Base-by-base conservation (phyloP, 1,284 basidiomycete genomes). In the Cerrena zonata region DNA sequence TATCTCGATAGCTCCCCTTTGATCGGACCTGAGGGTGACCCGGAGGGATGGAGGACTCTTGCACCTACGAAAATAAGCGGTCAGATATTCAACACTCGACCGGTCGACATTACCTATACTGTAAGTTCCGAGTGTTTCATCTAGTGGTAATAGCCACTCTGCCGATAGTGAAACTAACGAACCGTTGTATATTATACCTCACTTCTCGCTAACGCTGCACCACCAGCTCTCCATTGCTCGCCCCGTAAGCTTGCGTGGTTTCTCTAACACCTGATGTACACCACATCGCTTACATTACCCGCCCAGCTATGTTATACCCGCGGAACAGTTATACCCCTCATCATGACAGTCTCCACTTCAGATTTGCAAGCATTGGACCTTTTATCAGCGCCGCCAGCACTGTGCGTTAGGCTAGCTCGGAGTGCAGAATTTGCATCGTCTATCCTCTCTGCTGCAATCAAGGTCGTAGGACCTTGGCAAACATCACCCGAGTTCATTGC, bases 21-120 rank as follows among this genome's bases (percentile, higher is more conserved):
- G 18, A 55, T 69, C 3, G 72, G 74, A n/a, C 77, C 76, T 12
- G 67, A 71, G 18, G 70, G 59, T 22, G 79, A 80, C 55, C 69
- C 71, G 1, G 67, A 72, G 19, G 77, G 78, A 21, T 79, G 76
- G 79, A 70, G 74, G 36, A 62, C 71, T 5, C 57, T 73, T 15
- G 62, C 65, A 4, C 58, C 70, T 3, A 54, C 72, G 13, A 60
- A 53, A 27, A 55, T 77, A 26, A 65, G 64, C 45, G 79, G 78
- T 2, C 70, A 61, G 19, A 54, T 79, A 2, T 79, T 79, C 59
- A 66, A 68, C 27, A 65, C 63, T 24, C 68, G 71, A 24, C 53
- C 63, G 1, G 48, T 58, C 5, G 48, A 53, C 19, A 53, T 52
- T n/a, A 25, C 39, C n/a, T 61, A 53, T 22, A 52, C 27, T 2